Evolutionary conservation across 2,329 filamentous ascomycete genomes (phyloP).

Genomic region (Chrysoporthe cubensis): DNA sequence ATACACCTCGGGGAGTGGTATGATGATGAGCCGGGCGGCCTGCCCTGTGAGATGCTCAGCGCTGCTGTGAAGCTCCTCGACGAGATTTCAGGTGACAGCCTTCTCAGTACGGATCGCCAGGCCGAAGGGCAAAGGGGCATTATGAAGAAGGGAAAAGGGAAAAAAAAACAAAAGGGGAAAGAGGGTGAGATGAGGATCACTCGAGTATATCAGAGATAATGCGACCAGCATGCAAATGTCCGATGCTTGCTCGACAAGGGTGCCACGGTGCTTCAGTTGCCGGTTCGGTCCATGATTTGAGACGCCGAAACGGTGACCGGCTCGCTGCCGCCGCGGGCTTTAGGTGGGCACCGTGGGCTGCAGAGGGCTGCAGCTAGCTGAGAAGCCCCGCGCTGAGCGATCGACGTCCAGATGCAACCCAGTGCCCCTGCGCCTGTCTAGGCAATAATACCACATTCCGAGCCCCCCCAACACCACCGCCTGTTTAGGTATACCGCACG

Average conservation of each 20-base stretch:
- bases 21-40: background rate
- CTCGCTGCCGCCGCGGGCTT: background rate
- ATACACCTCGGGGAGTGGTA: background rate
- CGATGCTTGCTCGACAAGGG: constrained; percentile 11
- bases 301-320: constrained; percentile 13
- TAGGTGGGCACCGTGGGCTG: background rate
- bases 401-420: too few species aligned
- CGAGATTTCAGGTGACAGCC: background rate
- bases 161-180: background rate
- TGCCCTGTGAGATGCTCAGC: background rate
- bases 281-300: constrained; percentile 19
- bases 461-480: background rate
- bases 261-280: background rate
- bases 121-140: constrained; percentile 26
- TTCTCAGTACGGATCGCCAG: constrained; percentile 23
- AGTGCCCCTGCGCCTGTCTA: background rate
- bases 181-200: constrained; percentile 3
- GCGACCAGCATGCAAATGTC: constrained; percentile 13
- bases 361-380: background rate
- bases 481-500: background rate
- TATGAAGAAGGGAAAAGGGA: constrained; percentile 13
- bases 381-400: too few species aligned
- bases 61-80: background rate
- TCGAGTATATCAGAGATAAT: constrained; percentile 10
- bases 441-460: background rate